phyloP scores from a whole-genome alignment of 2,329 filamentous ascomycete species.

The Pyrenophora seminiperda region DNA sequence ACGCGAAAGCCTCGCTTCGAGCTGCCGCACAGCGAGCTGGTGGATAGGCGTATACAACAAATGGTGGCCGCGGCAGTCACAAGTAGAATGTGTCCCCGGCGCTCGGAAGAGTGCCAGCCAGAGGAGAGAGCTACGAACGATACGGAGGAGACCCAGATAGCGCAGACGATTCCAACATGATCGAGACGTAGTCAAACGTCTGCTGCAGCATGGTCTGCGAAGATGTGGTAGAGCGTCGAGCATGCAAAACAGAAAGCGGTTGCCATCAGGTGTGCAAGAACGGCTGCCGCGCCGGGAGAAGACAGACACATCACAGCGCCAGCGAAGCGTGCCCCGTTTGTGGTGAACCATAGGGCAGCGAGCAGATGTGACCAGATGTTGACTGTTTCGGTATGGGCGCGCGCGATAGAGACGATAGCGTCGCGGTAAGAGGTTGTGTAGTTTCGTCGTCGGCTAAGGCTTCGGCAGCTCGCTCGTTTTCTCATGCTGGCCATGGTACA shows the following conservation, averaged over 20 bases:
- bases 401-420: background rate
- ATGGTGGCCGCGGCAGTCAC: conserved; percentile 1
- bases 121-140: conserved; percentile 11
- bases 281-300: background rate
- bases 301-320: background rate
- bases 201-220: conserved; percentile 9
- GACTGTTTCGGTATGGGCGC: background rate
- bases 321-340: background rate
- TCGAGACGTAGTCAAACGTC: conserved; percentile 9
- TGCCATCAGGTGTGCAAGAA: conserved; percentile 3
- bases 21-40: background rate
- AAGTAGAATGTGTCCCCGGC: conserved; percentile 1
- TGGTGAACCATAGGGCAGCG: background rate
- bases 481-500: background rate
- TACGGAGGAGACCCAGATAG: conserved; percentile 14
- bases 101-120: background rate
- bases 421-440: background rate
- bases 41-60: conserved; percentile 1
- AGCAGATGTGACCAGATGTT: background rate
- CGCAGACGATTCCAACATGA: conserved; percentile 11
- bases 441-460: background rate
- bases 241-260: conserved; percentile 12
- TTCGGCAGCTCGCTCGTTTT: too few relatives aligned
- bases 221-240: conserved; percentile 17
- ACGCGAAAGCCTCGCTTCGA: background rate